phyloP scores from a whole-genome alignment of 108 stramenopile species.

The Pseudonitzschia delicatissima region DNA sequence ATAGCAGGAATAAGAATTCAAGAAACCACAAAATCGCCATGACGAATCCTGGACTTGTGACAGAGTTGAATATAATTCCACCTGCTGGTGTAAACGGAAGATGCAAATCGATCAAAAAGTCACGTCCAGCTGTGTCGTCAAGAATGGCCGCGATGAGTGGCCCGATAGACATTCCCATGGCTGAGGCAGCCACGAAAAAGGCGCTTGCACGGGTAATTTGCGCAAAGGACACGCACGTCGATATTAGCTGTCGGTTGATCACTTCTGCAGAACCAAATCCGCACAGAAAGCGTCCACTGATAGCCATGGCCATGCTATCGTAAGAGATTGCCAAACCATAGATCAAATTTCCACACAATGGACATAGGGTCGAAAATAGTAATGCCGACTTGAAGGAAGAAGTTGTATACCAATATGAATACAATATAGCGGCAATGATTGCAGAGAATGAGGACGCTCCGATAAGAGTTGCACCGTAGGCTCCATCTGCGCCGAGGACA shows the following conservation, averaged over 20 bases:
- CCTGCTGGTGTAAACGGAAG: conserved; percentile 47
- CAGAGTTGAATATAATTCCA: conserved; percentile 50
- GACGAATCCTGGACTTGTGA: conserved; percentile 51
- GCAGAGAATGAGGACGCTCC: conserved; percentile 62
- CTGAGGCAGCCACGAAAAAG: conserved; percentile 58
- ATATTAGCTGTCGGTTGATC: conserved; percentile 60
- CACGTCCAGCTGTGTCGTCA: conserved; percentile 48
- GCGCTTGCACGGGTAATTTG: conserved; percentile 64
- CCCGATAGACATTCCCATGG: conserved; percentile 68
- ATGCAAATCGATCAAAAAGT: conserved; percentile 45
- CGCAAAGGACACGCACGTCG: conserved; percentile 49
- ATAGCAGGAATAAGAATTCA: conserved; percentile 36
- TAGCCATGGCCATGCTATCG: conserved; percentile 47
- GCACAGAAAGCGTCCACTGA: conserved; percentile 55
- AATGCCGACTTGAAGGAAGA: conserved; percentile 52
- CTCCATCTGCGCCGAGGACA: conserved; percentile 45
- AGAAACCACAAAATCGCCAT: conserved; percentile 65
- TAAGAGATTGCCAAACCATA: conserved; percentile 56
- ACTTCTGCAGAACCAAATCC: conserved; percentile 70
- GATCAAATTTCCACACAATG: conserved; percentile 56
- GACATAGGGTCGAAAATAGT: conserved; percentile 51
- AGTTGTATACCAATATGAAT: conserved; percentile 62
- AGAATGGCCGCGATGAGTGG: conserved; percentile 64
- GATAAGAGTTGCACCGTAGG: conserved; percentile 53
- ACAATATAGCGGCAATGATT: conserved; percentile 63